Conservation (phyloP, 805 yeast species). For the Sugiyamaella mastotermitis region DNA sequence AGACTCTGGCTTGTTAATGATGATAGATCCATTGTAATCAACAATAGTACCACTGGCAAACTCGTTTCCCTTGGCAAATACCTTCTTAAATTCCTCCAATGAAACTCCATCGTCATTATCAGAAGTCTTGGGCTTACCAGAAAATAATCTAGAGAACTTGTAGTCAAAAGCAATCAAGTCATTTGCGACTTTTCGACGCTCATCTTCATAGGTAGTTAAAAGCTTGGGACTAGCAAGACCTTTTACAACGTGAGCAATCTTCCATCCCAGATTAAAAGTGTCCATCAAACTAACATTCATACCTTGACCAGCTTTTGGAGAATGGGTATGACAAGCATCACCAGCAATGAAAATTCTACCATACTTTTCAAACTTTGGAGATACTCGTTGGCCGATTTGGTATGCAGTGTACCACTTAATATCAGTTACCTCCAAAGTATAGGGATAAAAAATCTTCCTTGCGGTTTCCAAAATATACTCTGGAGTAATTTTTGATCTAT, state of each 20-base stretch:
- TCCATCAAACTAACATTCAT: slow-evolving; percentile 30
- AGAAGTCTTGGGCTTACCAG: slow-evolving; percentile 27
- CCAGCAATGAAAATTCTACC: slow-evolving; percentile 29
- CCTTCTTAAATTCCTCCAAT: slow-evolving; percentile 26
- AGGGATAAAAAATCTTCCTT: slow-evolving; percentile 22
- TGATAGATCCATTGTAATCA: slow-evolving; percentile 25
- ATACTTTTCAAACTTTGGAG: slow-evolving; percentile 20
- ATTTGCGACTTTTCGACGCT: slow-evolving; percentile 28
- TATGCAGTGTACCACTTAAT: slow-evolving; percentile 31
- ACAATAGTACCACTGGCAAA: slow-evolving; percentile 31
- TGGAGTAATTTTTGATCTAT: slow-evolving; percentile 31
- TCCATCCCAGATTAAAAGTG: slow-evolving; percentile 31
- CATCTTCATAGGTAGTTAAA: slow-evolving; percentile 30
- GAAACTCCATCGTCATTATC: slow-evolving; percentile 23
- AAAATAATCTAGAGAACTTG: slow-evolving; percentile 27
- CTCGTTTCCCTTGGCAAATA: slow-evolving; percentile 26
- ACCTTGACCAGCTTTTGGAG: slow-evolving; percentile 34
- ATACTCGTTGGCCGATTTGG: slow-evolving; percentile 33
- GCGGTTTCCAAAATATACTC: slow-evolving; percentile 27
- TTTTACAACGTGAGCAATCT: slow-evolving; percentile 29
- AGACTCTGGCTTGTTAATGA: slow-evolving; percentile 7
- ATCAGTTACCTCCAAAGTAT: slow-evolving; percentile 23
- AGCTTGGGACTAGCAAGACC: slow-evolving; percentile 22
- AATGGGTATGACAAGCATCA: slow-evolving; percentile 31
- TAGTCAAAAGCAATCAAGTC: slow-evolving; percentile 31